phyloP scores from a whole-genome alignment of 2,329 filamentous ascomycete genomes.

The Calonectria henricotiae region DNA sequence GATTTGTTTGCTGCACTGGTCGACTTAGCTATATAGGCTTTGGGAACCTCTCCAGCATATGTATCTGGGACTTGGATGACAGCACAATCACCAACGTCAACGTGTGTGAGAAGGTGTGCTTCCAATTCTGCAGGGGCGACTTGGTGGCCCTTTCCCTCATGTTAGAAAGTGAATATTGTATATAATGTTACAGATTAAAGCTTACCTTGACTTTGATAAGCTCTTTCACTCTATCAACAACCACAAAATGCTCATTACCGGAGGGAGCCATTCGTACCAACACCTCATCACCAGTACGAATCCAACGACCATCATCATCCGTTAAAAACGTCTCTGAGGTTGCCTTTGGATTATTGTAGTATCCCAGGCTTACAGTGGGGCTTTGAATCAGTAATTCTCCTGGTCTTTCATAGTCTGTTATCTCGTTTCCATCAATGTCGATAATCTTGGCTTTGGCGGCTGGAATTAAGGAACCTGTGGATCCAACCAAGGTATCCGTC shows the following conservation, averaged over 20 bases:
- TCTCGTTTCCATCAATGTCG: constrained; percentile 8
- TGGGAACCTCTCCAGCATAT: background rate
- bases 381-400: constrained; percentile 18
- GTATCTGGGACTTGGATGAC: background rate
- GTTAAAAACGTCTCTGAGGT: constrained; percentile 17
- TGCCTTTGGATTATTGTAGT: constrained; percentile 14
- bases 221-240: constrained; percentile 28
- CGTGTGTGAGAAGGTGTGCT: constrained; percentile 80
- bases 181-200: background rate
- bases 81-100: constrained; percentile 74
- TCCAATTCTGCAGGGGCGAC: constrained; percentile 87
- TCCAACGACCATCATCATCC: constrained; percentile 17
- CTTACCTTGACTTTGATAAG: constrained; percentile 29
- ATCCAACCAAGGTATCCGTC: constrained; percentile 11
- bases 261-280: constrained; percentile 2
- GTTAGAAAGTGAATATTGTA: background rate
- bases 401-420: constrained; percentile 12
- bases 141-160: constrained; percentile 74
- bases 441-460: constrained; percentile 15
- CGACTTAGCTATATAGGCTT: background rate
- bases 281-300: constrained; percentile 15
- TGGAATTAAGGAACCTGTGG: constrained; percentile 16
- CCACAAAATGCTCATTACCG: constrained; percentile 24
- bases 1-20: background rate
- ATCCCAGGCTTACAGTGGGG: constrained; percentile 17